Conservation (phyloP, 2,329 filamentous ascomycete species). For the Calonectria hongkongensis region DNA sequence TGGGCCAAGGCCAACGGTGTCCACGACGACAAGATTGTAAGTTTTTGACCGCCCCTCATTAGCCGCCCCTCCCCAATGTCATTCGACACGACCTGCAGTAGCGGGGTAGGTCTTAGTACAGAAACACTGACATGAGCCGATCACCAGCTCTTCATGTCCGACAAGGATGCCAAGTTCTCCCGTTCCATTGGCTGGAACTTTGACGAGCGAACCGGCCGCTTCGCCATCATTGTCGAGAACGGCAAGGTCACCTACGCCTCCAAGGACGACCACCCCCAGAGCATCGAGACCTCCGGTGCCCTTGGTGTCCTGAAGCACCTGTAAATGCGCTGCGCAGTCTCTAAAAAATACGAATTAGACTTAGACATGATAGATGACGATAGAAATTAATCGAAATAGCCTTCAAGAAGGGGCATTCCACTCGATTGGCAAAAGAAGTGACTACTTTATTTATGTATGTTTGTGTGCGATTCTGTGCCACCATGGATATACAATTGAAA, state of each 20-base stretch:
- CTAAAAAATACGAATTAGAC: conserved; percentile 33
- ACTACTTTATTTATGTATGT: background rate
- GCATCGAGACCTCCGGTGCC: conserved; percentile 70
- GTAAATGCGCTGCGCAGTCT: conserved; percentile 56
- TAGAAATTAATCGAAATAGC: conserved; percentile 42
- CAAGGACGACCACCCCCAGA: conserved; percentile 74
- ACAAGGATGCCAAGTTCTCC: conserved; percentile 81
- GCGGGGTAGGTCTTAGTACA: conserved; percentile 7
- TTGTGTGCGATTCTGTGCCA: background rate
- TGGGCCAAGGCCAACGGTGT: conserved; percentile 93
- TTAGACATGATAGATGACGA: conserved; percentile 47
- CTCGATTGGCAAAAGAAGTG: background rate
- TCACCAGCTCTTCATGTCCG: conserved; percentile 82
- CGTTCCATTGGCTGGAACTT: conserved; percentile 85
- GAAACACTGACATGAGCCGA: conserved; percentile 27
- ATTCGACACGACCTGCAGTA: conserved; percentile 21
- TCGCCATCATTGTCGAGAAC: conserved; percentile 87
- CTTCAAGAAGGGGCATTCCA: conserved; percentile 34
- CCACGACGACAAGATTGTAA: conserved; percentile 78
- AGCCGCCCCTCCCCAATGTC: conserved; percentile 1
- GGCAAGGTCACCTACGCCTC: conserved; percentile 89
- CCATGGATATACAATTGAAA: background rate
- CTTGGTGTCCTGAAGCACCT: conserved; percentile 73
- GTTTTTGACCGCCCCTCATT: conserved; percentile 49
- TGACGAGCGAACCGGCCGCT: conserved; percentile 84